Conservation (phyloP, 1,139 yeast genomes). For the Blastobotrys indianensis region DNA sequence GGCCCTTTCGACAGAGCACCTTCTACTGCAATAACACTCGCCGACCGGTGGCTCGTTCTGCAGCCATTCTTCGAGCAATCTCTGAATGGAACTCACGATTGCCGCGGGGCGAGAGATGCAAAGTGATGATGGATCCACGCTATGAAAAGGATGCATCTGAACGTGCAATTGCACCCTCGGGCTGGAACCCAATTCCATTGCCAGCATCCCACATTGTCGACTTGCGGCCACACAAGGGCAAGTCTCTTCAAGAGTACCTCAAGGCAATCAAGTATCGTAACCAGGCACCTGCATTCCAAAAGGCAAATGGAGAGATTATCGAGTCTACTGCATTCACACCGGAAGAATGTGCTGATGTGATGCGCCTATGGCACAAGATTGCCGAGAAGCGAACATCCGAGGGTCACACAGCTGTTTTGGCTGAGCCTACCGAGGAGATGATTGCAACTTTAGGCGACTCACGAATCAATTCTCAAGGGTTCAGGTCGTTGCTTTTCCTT, state of each 20-base stretch:
- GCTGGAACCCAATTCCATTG: slow-evolving; percentile 37
- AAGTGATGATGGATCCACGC: slow-evolving; percentile 39
- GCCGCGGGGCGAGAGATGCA: slow-evolving; percentile 31
- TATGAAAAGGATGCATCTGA: slow-evolving; percentile 36
- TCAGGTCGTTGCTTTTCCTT: slow-evolving; percentile 36
- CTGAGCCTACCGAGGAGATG: slow-evolving; percentile 35
- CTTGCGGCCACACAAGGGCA: slow-evolving; percentile 35
- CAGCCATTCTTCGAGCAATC: slow-evolving; percentile 39
- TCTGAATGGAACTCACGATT: slow-evolving; percentile 35
- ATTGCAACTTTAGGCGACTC: slow-evolving; percentile 32
- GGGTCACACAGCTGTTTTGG: slow-evolving; percentile 39
- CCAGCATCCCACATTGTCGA: slow-evolving; percentile 42
- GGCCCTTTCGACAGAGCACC: slow-evolving; percentile 44
- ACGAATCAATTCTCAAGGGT: slow-evolving; percentile 23
- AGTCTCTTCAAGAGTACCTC: slow-evolving; percentile 35
- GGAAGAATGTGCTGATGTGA: slow-evolving; percentile 33
- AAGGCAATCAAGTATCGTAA: slow-evolving; percentile 41
- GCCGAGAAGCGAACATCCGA: slow-evolving; percentile 36
- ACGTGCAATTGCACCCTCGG: slow-evolving; percentile 37
- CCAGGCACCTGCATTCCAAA: slow-evolving; percentile 35
- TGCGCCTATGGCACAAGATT: slow-evolving; percentile 38
- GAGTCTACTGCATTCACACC: slow-evolving; percentile 30
- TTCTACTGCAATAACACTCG: slow-evolving; percentile 38
- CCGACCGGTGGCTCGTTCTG: slow-evolving; percentile 40
- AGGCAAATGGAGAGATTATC: slow-evolving; percentile 36